phyloP scores from a whole-genome alignment of 768 basidiomycete genomes.

The Lentinula edodes region DNA sequence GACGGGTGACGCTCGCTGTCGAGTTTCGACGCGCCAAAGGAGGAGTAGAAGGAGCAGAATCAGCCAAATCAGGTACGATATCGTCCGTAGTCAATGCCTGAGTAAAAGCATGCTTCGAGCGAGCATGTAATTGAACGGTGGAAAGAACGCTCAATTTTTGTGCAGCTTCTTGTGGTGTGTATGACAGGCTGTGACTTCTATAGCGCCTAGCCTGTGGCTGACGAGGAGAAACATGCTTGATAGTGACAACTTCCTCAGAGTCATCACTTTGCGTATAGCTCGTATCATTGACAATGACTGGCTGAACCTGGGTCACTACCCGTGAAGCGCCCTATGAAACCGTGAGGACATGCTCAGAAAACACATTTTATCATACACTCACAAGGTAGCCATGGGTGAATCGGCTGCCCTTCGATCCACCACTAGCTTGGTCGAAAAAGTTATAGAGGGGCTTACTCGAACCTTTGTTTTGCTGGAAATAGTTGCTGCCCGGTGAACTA shows the following conservation, averaged over 20 bases:
- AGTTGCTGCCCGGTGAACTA: conserved; percentile 3
- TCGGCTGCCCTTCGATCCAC: conserved; percentile 69
- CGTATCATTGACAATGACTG: conserved; percentile 50
- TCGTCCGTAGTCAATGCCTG: conserved; percentile 14
- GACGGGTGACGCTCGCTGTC: conserved; percentile 4
- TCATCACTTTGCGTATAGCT: conserved; percentile 49
- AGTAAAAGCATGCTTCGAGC: conserved; percentile 54
- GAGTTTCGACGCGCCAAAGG: conserved; percentile 12
- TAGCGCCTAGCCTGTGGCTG: conserved; percentile 29
- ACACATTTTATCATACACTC: conserved; percentile 13
- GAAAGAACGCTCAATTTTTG: conserved; percentile 54
- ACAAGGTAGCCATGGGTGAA: conserved; percentile 69
- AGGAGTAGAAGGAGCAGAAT: conserved; percentile 11
- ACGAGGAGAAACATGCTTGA: conserved; percentile 18
- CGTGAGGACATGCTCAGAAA: neutral
- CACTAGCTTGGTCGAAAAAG: conserved; percentile 43
- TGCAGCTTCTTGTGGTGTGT: conserved; percentile 34
- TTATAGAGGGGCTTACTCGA: conserved; percentile 25
- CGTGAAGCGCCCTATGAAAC: conserved; percentile 56
- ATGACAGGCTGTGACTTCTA: conserved; percentile 59
- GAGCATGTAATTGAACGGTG: conserved; percentile 58
- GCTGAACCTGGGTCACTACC: conserved; percentile 67
- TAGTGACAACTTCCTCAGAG: conserved; percentile 36
- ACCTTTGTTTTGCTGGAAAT: conserved; percentile 4
- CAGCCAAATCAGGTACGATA: conserved; percentile 14